Base-by-base conservation (phyloP, 108 stramenopile genomes). In the Skeletonema tropicum region DNA sequence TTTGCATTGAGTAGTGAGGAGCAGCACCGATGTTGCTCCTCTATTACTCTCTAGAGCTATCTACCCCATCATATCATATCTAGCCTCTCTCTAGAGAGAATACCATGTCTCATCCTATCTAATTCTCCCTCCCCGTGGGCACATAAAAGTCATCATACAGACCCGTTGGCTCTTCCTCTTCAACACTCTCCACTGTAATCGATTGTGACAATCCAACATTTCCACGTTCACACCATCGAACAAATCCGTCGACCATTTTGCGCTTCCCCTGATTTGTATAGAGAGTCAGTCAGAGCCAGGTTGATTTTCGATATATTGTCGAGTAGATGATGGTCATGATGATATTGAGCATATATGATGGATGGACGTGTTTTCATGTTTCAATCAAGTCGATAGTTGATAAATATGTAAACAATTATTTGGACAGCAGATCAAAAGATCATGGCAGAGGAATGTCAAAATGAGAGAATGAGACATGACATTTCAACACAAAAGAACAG, bases 121-220 rank as follows among this genome's bases (percentile, higher is more conserved):
- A 55, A 8, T 55, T 10, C 5, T 25, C 52, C 69, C 71, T 60
- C n/a, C 80, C 85, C 11, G 85, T 89, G 36, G 85, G 74, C 58
- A 86, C 79, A 83, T 92, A 89, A 74, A 94, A 94, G 25, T 76
- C 89, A 77, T 94, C 93, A 71, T 90, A 94, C 66, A 94, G 42
- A 2, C 93, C 93, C 5, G 91, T 92, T 10, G 91, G 86, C 39
- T 76, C 88, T 64, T 91, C 90, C 14, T 94, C 93, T 10, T 19
- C 60, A 5, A 92, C 88, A n/a, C 88, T 77, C 35, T 70, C 67
- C 19, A 94, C 90, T 11, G 55, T 64, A 21, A 85, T 75, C 5
- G 61, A 59, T 83, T 92, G 91, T 31, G 83, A 88, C 32, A 94
- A 66, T 57, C 91, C 93, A 45, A 94, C 82, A 70, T 89, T 80